A percentile compares a stretch with the other conserved stretches of the same genome.
Conservation (phyloP, 139 green algal genomes). For the Mesotaenium endlicherianum region DNA sequence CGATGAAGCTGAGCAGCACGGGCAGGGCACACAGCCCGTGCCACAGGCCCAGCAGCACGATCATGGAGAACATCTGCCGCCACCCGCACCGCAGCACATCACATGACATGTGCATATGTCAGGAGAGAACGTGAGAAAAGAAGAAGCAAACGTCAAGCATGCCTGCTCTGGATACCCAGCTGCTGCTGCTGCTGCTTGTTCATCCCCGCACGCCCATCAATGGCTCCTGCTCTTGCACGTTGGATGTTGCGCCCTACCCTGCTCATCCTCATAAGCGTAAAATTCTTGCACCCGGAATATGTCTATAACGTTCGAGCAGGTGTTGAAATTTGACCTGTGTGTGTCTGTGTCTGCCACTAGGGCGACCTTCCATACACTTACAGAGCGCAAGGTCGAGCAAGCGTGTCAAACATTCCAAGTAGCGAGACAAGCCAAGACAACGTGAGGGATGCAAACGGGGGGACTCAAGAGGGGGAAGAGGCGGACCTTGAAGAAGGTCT, state of each 20-base stretch:
- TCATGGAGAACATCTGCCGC: conserved; percentile 40
- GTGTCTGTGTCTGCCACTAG: too few species aligned
- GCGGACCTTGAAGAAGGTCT: conserved; percentile 38
- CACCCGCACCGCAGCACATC: not conserved
- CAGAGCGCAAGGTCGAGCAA: not conserved
- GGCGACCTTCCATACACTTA: not conserved
- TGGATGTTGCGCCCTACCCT: too few species aligned
- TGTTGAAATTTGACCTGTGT: too few species aligned
- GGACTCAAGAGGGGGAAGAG: too few species aligned
- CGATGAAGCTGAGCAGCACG: conserved; percentile 24
- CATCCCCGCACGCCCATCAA: not conserved
- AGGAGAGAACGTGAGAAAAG: not conserved
- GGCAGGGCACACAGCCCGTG: conserved; percentile 28
- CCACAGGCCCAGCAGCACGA: conserved; percentile 30
- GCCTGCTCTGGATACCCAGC: not conserved
- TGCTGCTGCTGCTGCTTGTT: not conserved
- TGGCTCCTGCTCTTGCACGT: too few species aligned
- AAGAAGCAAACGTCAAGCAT: not conserved
- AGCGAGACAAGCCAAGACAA: not conserved
- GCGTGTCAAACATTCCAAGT: not conserved
- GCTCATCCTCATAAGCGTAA: too few species aligned
- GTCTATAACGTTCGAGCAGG: too few species aligned
- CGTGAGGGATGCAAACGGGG: not conserved
- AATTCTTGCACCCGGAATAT: too few species aligned
- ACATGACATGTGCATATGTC: not conserved